A percentile compares a stretch with the other conserved stretches of the same genome.
Evolutionary conservation across 2,329 filamentous ascomycete species (phyloP).

Genomic region (Berkeleyomyces rouxiae): DNA sequence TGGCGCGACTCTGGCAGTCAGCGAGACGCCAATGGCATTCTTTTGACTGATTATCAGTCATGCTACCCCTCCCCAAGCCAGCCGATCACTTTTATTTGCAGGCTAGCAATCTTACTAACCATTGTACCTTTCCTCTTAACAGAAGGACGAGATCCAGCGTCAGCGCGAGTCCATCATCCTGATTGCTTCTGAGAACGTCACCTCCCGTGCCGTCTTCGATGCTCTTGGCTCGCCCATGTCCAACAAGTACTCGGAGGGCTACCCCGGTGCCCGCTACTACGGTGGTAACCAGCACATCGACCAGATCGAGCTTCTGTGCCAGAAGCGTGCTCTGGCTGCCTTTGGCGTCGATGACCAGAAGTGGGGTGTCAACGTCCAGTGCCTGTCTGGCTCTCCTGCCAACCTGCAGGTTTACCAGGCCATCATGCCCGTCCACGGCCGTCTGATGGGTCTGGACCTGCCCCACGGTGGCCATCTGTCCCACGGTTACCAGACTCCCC

Average conservation of each 20-base stretch:
- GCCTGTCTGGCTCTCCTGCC: constrained; percentile 79
- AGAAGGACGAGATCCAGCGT: constrained; percentile 88
- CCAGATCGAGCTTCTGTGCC: constrained; percentile 86
- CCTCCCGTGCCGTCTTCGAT: constrained; percentile 93
- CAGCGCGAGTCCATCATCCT: constrained; percentile 97
- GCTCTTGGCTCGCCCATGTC: constrained; percentile 88
- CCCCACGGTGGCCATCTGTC: constrained; percentile 88
- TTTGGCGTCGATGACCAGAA: constrained; percentile 75
- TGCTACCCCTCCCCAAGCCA: background rate
- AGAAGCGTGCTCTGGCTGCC: constrained; percentile 77
- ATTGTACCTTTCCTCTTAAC: constrained; percentile 12
- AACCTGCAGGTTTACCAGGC: constrained; percentile 98
- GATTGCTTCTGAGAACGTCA: constrained; percentile 98
- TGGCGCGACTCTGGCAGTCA: background rate
- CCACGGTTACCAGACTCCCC: constrained; percentile 93
- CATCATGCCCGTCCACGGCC: constrained; percentile 86
- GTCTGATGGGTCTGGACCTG: constrained; percentile 90
- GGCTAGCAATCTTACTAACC: constrained; percentile 19
- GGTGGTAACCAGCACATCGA: constrained; percentile 99
- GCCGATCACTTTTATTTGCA: background rate
- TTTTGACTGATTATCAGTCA: background rate
- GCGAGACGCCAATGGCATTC: background rate
- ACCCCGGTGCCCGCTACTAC: constrained; percentile 96
- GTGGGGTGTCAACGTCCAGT: constrained; percentile 99
- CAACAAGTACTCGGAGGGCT: constrained; percentile 99